phyloP scores from a whole-genome alignment of 2,329 filamentous ascomycete species.

The Diaporthe aspalathi region DNA sequence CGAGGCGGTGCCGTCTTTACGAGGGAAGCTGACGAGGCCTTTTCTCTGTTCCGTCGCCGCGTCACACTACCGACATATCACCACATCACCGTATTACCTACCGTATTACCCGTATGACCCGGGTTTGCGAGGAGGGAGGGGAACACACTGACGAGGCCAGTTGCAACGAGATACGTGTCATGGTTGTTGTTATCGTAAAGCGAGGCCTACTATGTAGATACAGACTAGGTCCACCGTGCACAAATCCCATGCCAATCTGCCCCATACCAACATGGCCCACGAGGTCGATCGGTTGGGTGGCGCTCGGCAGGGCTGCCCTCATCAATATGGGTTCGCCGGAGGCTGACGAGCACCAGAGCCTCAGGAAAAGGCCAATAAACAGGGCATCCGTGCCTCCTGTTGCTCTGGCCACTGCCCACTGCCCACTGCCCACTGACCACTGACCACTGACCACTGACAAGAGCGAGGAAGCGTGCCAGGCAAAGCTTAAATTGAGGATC shows the following conservation, averaged over 20 bases:
- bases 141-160: too few relatives aligned
- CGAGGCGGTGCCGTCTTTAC: background rate
- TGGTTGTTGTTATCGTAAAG: too few relatives aligned
- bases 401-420: too few relatives aligned
- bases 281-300: conserved; percentile 13
- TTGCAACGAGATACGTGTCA: too few relatives aligned
- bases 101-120: background rate
- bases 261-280: conserved; percentile 14
- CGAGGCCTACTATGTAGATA: too few relatives aligned
- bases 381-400: background rate
- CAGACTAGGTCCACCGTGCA: conserved; percentile 16
- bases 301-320: background rate
- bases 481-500: conserved; percentile 30
- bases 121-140: background rate
- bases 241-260: conserved; percentile 25
- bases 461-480: background rate
- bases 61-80: background rate
- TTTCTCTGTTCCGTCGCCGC: background rate
- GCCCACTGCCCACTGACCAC: too few relatives aligned
- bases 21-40: conserved; percentile 13
- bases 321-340: background rate
- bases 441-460: too few relatives aligned
- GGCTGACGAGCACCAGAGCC: conserved; percentile 11
- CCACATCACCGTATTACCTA: too few relatives aligned
- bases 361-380: conserved; percentile 2